Conservation (phyloP, 1,284 basidiomycete species). For the Sporisorium sorghi region DNA sequence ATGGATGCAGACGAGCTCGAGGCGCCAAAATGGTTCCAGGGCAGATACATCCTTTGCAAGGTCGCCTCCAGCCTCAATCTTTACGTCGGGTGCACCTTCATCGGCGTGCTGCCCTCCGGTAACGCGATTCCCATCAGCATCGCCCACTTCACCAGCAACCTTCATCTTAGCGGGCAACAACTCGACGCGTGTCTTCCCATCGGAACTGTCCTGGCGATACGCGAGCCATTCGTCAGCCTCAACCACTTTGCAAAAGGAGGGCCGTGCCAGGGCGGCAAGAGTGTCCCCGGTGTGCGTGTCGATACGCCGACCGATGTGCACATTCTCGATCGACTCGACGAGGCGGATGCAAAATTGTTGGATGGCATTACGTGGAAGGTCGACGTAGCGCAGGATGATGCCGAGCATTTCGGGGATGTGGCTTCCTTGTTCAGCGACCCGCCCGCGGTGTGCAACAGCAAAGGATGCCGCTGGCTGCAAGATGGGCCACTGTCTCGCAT, state of each 20-base stretch:
- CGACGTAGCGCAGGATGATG: conserved; percentile 12
- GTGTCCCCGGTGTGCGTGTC: conserved; percentile 56
- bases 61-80: conserved; percentile 57
- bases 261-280: conserved; percentile 57
- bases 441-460: conserved; percentile 28
- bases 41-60: conserved; percentile 56
- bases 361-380: conserved; percentile 32
- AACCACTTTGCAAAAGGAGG: conserved; percentile 62
- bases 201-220: conserved; percentile 62
- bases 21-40: conserved; percentile 50
- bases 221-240: conserved; percentile 62
- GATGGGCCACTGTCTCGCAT: conserved; percentile 52
- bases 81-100: conserved; percentile 62
- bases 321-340: conserved; percentile 41
- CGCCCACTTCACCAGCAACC: conserved; percentile 62
- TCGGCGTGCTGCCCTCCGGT: conserved; percentile 53
- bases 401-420: conserved; percentile 14
- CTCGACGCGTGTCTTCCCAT: conserved; percentile 55
- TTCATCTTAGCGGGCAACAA: conserved; percentile 39
- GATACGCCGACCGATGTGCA: conserved; percentile 66
- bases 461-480: conserved; percentile 53
- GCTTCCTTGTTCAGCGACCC: conserved; percentile 11
- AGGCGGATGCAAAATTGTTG: conserved; percentile 24
- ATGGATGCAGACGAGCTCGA: conserved; percentile 52
- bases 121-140: conserved; percentile 58